Percentiles rank a stretch among this genome's conserved stretches.
These are phyloP conservation scores for Mortierella sp. DNA, from an alignment of 371 early-diverging fungal species.

Conservation along the genomic window DNA sequence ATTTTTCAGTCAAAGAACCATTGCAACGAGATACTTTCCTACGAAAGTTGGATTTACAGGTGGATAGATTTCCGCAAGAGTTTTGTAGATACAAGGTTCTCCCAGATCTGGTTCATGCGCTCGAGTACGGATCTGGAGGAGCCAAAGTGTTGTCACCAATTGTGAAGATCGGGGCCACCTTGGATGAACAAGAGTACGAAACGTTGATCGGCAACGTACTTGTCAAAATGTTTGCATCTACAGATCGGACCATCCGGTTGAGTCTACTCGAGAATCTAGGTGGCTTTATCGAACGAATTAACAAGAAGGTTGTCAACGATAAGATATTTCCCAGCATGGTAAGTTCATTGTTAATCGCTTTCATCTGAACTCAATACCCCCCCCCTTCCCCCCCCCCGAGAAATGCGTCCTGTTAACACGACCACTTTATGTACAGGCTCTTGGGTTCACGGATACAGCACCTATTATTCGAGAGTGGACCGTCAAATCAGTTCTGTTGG, in stretches of 20 bases:
- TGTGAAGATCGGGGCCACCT: constrained; percentile 82
- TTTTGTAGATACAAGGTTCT: constrained; percentile 90
- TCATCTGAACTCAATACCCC: background rate
- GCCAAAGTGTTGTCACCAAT: constrained; percentile 88
- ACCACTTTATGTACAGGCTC: constrained; percentile 62
- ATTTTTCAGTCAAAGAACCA: constrained; percentile 88
- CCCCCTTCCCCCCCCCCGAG: no score
- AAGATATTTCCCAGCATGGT: constrained; percentile 92
- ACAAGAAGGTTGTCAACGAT: constrained; percentile 77
- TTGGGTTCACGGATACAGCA: constrained; percentile 90
- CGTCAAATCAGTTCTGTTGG: constrained; percentile 82
- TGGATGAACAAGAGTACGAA: constrained; percentile 82
- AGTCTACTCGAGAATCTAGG: constrained; percentile 86
- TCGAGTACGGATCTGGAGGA: constrained; percentile 94
- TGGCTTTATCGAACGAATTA: constrained; percentile 78
- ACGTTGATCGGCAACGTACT: constrained; percentile 78
- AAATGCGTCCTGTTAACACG: background rate
- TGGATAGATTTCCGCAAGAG: constrained; percentile 83
- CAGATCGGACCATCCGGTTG: constrained; percentile 91
- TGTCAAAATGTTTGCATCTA: constrained; percentile 87
- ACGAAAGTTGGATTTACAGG: constrained; percentile 58
- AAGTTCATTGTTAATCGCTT: background rate
- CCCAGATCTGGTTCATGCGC: constrained; percentile 90
- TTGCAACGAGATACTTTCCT: constrained; percentile 85
- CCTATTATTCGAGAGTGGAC: constrained; percentile 95